Base-by-base conservation (phyloP, 2,329 filamentous ascomycete species). In the Colletotrichum spinosum region DNA sequence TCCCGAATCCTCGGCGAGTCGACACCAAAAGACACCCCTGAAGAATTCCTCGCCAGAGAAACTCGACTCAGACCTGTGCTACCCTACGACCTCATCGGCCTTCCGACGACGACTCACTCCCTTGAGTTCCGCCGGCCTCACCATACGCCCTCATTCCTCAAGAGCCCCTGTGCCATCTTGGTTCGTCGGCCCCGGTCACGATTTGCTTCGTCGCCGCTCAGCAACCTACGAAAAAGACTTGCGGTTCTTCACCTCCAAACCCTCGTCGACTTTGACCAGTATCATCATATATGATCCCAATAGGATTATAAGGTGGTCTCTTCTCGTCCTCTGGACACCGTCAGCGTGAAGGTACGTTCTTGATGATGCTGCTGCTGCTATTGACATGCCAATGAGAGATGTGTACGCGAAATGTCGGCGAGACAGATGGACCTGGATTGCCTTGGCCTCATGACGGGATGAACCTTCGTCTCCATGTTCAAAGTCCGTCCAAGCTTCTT, bases 21-120 rank as follows among this genome's bases (percentile, higher is more conserved):
- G 61, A 56, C 50, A 60, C 55, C 17, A 41, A 57, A 49, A 62
- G 64, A 60, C 50, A 44, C 53, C 68, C 68, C 68, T 56, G 54
- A 62, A 60, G 68, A 78, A 82, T 83, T 81, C 80, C 80, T 80
- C 76, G 76, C 75, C 75, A 74, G 73, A 79, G 77, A 79, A 81
- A 81, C 79, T 78, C 74, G 72, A 73, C 70, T 73, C 70, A 67
- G 67, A 67, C 69, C 25, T 25, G 55, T 59, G 60, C 60, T 54
- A 54, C 60, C 69, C 70, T 71, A 72, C 70, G 70, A 65, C 65
- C 56, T 50, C 41, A 51, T 65, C 61, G 65, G 70, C 69, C 25
- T 25, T 71, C 69, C 73, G 75, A 73, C 74, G 73, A 76, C 71
- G 70, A 71, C 70, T 38, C 69, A 72, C 17, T 75, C 73, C 76